A percentile compares a stretch with the other conserved stretches of the same genome.
Conservation (phyloP, 768 basidiomycete species). For the Russula compacta region DNA sequence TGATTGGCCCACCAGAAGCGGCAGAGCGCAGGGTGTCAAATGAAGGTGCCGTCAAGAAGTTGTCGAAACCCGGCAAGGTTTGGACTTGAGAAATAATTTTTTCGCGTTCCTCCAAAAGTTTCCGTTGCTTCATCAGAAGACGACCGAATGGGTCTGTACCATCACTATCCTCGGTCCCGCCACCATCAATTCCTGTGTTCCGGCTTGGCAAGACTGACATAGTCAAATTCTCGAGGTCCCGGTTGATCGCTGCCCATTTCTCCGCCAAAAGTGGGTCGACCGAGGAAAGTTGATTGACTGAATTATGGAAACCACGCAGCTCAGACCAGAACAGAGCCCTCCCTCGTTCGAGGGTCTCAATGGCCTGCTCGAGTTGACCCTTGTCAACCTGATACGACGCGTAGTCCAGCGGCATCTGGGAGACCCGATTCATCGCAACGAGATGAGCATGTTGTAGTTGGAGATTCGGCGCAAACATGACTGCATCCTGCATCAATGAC, state of each 20-base stretch:
- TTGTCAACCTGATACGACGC: background rate
- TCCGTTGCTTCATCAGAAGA: slow-evolving; percentile 16
- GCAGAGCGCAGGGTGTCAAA: background rate
- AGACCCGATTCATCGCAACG: background rate
- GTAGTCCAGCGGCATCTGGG: background rate
- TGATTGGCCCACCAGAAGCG: background rate
- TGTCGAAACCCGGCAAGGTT: background rate
- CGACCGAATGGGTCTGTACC: slow-evolving; percentile 24
- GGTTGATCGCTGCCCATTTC: background rate
- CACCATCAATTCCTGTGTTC: no score
- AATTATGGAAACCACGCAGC: background rate
- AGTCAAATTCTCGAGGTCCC: background rate
- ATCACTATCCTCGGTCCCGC: background rate
- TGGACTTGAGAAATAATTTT: background rate
- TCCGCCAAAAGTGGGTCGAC: background rate
- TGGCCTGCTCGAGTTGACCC: background rate
- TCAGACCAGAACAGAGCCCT: background rate
- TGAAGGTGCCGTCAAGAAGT: background rate
- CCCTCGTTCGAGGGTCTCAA: background rate
- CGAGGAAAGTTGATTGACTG: background rate
- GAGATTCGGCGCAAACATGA: background rate
- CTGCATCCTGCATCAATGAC: background rate
- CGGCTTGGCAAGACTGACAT: background rate
- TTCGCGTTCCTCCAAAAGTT: background rate
- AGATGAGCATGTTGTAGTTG: background rate